Base-by-base conservation (phyloP, 108 stramenopile genomes). In the Cyclotella sp. region DNA sequence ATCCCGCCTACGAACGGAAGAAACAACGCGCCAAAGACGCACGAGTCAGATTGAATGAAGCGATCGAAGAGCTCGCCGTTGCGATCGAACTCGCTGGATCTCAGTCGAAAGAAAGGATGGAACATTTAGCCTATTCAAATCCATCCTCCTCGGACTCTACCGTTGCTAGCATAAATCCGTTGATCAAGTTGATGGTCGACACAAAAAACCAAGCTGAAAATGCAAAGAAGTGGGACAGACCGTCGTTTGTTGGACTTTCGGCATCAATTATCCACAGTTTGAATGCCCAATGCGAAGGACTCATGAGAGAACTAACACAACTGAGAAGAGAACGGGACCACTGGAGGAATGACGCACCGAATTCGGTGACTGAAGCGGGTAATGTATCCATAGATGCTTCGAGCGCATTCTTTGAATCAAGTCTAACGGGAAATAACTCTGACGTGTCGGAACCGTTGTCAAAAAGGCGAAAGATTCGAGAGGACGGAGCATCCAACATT, bases 1-100 rank as follows among this genome's bases (percentile, higher is more conserved):
- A 68, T 12, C 71, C 79, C 16, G 90, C 91, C 0, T 95, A 95
- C 59, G 92, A 95, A 72, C 72, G 94, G 7, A 95, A 95, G 77
- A 95, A 95, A 68, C 90, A 92, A 74, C 77, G 91, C 27, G 94
- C 94, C 57, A 95, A 95, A 68, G 87, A 92, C 85, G 94, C 92
- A 1, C 84, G 94, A 12, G 69, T 92, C 43, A 88, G 89, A 73
- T 70, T 93, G 44, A 95, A 95, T 60, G 88, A 95, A 71, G 70
- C 91, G 12, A 93, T 95, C 61, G 94, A 95, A 75, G 75, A 83
- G 22, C 80, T 93, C 28, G 77, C 85, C 2, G 72, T 92, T 45
- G 86, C 92, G 39, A 93, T 95, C 47, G 84, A 81, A 59, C 67
- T 94, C 55, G 90, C 91, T 11, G 89, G 90, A 39, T 81, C 89